Base-by-base conservation (phyloP, 805 yeast genomes). In the Saturnispora halmiae region DNA sequence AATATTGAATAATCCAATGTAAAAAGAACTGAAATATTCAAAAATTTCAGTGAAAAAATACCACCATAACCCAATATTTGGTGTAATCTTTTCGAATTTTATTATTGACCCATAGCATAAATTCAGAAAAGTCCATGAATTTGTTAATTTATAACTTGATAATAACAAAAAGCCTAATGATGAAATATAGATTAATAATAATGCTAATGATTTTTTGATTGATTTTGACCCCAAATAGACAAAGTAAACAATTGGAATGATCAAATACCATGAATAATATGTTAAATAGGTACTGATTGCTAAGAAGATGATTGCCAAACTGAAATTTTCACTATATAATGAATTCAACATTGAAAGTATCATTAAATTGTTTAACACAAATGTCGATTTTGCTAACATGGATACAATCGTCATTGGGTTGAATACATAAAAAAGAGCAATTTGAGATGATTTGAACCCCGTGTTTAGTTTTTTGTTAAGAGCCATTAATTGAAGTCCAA, bases 11-110 rank as follows among this genome's bases (percentile, higher is more conserved):
- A 87, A 79, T 9, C 86, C 78, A 30, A 79, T 64, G 66, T 83
- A 92, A 54, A 92, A 87, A 16, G 84, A 77, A 22, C 80, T 72
- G 68, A 90, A 92, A 55, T 78, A 82, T 41, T 82, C 92, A 62
- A 92, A 92, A 76, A 92, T 83, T 60, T 92, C 98, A 31, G 90
- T 82, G 66, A 92, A 92, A 52, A 88, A 78, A 64, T 92, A 92
- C 99, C 99, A 92, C 99, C 99, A 92, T 16, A 92, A 66, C 1
- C 98, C 98, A 49, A 92, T 59, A 60, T 92, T 92, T 21, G 98
- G 98, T 4, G 79, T 69, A 46, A 87, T 75, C 47, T 85, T 88
- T 29, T 69, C 69, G 51, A 84, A 79, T 19, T 66, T 64, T 5
- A 85, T 54, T 5, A 73, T 60, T 3, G 75, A 67, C 13, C 80